A percentile compares a stretch with the other conserved stretches of the same genome.
Conservation (phyloP, 805 yeast genomes). For the Wickerhamomyces hampshirensis region DNA sequence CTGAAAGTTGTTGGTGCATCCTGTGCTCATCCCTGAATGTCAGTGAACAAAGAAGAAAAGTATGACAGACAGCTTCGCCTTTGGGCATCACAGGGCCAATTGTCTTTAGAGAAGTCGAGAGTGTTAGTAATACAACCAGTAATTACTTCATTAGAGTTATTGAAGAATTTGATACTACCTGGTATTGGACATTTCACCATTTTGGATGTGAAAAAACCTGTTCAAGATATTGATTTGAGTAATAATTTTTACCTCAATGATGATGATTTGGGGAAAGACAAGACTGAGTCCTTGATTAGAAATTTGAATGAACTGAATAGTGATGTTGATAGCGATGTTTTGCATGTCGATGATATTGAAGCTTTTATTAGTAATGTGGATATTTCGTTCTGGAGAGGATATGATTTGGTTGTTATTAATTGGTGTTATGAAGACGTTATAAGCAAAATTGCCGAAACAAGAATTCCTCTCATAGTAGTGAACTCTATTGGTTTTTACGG, state of each 20-base stretch:
- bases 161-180: constrained; percentile 77
- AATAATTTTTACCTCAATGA: constrained; percentile 58
- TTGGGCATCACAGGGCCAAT: constrained; percentile 82
- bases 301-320: constrained; percentile 55
- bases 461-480: constrained; percentile 52
- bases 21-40: too few species aligned
- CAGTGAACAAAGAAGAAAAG: constrained; percentile 36
- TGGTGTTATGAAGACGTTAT: constrained; percentile 28
- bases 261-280: constrained; percentile 37
- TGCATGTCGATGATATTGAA: constrained; percentile 8
- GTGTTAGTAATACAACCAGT: constrained; percentile 59
- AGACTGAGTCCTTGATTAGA: constrained; percentile 35
- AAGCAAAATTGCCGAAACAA: constrained; percentile 34
- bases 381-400: constrained; percentile 39
- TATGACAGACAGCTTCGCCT: constrained; percentile 86
- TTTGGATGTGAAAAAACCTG: constrained; percentile 36
- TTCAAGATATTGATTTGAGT: constrained; percentile 42
- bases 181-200: constrained; percentile 65
- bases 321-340: constrained; percentile 35
- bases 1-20: too few species aligned
- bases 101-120: constrained; percentile 47
- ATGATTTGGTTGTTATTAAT: constrained; percentile 44
- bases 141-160: constrained; percentile 56
- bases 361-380: constrained; percentile 11
- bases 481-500: constrained; percentile 65